Evolutionary conservation across 495 filamentous ascomycete species (phyloP), one percentile per base, ranked within the genome.

Genomic region (Aspergillus affinis): DNA sequence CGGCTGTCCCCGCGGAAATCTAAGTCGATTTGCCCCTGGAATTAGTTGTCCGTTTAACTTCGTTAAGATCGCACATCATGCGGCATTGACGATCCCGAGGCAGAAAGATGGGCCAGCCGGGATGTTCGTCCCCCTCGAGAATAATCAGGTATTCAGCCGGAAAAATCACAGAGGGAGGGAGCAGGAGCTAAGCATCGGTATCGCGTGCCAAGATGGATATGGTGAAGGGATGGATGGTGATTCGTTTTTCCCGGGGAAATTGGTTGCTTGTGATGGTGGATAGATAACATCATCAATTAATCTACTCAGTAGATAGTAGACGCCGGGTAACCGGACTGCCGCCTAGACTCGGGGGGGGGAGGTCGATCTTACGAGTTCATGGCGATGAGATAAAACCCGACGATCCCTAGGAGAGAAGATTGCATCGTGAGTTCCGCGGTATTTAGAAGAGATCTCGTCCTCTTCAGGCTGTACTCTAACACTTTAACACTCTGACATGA

Each of bases 271-370:
- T 58, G 55, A 58, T 58, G 50, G 10, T 32, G 29, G 29, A 32
- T 26, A 26, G 23, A 26, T 26, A 26, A 10, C 29, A 32, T 32
- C 29, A 32, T 26, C n/a, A n/a, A n/a, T n/a, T n/a, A 32, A 32
- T 7, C 30, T 32, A 32, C 30, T 7, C 30, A 51, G 55, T 26
- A n/a, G n/a, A 26, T 26, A 26, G 23, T 26, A 26, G 23, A 26
- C 23, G 48, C 55, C 52, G 51, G 63, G 32, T 61, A 59, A 58
- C 47, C 58, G 47, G 55, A 50, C 47, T 32, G 58, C 55, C 55
- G 61, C 55, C 55, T 50, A 61, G 49, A 26, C 49, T 26, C 51
- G 46, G 47, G 7, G 23, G 23, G 23, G 55, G 27, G n/a, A n/a
- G 17, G 55, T 49, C 50, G 29, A 58, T 48, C 55, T 56, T 56